phyloP scores from a whole-genome alignment of 2,329 filamentous ascomycete genomes.

The Aurifilum marmelostoma region DNA sequence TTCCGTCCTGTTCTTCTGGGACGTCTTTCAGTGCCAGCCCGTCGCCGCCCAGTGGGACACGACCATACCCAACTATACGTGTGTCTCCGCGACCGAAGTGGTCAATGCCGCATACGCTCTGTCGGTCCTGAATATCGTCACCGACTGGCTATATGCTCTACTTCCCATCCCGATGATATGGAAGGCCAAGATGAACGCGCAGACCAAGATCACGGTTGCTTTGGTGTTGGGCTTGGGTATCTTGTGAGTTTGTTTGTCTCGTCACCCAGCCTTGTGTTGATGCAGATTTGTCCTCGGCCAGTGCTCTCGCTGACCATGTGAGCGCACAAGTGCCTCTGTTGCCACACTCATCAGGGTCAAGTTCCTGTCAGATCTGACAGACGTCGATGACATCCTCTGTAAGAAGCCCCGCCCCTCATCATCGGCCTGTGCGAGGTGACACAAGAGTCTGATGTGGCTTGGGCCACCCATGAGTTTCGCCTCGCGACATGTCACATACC shows the following conservation, averaged over 20 bases:
- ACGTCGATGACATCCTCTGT: conserved; percentile 54
- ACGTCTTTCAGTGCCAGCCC: conserved; percentile 55
- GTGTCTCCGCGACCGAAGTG: conserved; percentile 48
- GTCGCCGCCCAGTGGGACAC: conserved; percentile 58
- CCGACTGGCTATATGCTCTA: conserved; percentile 60
- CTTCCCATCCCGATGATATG: conserved; percentile 59
- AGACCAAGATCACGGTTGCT: conserved; percentile 56
- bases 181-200: conserved; percentile 56
- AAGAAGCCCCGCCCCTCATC: conserved; percentile 32
- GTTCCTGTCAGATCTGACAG: conserved; percentile 50
- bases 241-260: conserved; percentile 44
- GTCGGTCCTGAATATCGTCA: conserved; percentile 55
- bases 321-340: conserved; percentile 49
- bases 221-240: conserved; percentile 53
- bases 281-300: neutral
- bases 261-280: neutral
- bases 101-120: conserved; percentile 55
- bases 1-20: conserved; percentile 54
- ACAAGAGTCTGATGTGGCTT: neutral
- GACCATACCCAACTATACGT: conserved; percentile 47
- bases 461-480: neutral
- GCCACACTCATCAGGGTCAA: conserved; percentile 57
- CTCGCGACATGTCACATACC: neutral
- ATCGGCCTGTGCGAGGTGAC: neutral
- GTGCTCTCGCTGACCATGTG: conserved; percentile 1